Base-by-base conservation (phyloP, 768 basidiomycete species). In the Gyrodon lividus region DNA sequence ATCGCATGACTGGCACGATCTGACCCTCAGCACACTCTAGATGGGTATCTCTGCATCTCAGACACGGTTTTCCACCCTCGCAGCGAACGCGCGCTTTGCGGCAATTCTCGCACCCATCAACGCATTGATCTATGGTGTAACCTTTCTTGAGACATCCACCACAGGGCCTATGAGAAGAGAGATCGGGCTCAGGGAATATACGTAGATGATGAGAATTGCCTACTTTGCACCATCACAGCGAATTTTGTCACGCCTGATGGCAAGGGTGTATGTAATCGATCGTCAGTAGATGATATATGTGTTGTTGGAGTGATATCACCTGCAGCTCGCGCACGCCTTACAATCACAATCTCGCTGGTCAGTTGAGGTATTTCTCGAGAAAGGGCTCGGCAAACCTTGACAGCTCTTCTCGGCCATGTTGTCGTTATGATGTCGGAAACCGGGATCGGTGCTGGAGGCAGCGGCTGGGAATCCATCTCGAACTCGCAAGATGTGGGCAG, bases 311-410 rank as follows among this genome's bases (percentile, higher is more conserved):
- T 14, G 43, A 51, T 30, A 44, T 42, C 52, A 69, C 82, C 82
- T 81, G 75, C 82, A 83, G 45, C 73, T 79, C 12, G 80, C 78
- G 66, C 82, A 83, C 38, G 82, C 82, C 82, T 83, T 42, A 20
- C 6, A 39, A 28, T 28, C 1, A 28, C 10, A n/a, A 38, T 45
- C 8, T 20, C 31, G 46, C 4, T 39, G 19, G 49, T 69, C 24
- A 66, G 58, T 10, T n/a, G 47, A 46, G 4, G 48, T 33, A 40
- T 7, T 20, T 19, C 26, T 43, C 26, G 47, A 48, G 37, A 28
- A 57, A 44, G 46, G 31, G 49, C 48, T 54, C 51, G 58, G 59
- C 47, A 65, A 71, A 76, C 81, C 72, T 80, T 81, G n/a, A 72
- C 60, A 48, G 76, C 73, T 61, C 78, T 74, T 70, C 75, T 73